Percentiles rank a stretch among this genome's conserved stretches.
Conservation (phyloP, 2,329 filamentous ascomycete genomes). For the Claviceps sp. region DNA sequence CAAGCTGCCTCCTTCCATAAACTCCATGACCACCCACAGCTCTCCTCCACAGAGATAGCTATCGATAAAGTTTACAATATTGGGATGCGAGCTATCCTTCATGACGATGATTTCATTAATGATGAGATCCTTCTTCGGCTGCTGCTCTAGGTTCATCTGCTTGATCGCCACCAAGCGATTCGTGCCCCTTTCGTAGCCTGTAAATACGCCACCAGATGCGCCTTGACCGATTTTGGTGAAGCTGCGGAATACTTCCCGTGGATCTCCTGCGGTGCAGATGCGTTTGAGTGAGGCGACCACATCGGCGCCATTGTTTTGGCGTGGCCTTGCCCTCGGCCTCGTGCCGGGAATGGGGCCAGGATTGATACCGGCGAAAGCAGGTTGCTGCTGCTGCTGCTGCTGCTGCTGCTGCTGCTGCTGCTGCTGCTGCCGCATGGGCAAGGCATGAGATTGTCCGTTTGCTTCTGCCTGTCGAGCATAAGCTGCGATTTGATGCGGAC, state of each 20-base stretch:
- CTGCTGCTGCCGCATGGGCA: slow-evolving; percentile 24
- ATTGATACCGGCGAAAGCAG: slow-evolving; percentile 7
- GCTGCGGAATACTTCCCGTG: slow-evolving; percentile 71
- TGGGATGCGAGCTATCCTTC: slow-evolving; percentile 96
- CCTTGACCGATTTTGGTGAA: slow-evolving; percentile 95
- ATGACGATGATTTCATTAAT: slow-evolving; percentile 99
- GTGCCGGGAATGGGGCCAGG: slow-evolving; percentile 33
- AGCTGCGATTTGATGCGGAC: slow-evolving; percentile 13
- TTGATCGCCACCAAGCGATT: slow-evolving; percentile 94
- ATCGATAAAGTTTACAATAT: slow-evolving; percentile 99
- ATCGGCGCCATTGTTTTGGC: slow-evolving; percentile 70
- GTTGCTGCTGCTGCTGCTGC: slow-evolving; percentile 24
- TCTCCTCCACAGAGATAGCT: slow-evolving; percentile 84
- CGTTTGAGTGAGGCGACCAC: slow-evolving; percentile 71
- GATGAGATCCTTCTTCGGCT: slow-evolving; percentile 97
- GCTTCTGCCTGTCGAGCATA: slow-evolving; percentile 17
- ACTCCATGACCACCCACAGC: slow-evolving; percentile 99
- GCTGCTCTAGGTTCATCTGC: slow-evolving; percentile 98
- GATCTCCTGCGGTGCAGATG: slow-evolving; percentile 84
- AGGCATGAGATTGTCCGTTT: slow-evolving; percentile 20
- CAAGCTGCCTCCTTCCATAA: slow-evolving; percentile 95
- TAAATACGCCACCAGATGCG: slow-evolving; percentile 90
- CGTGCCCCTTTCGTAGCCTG: slow-evolving; percentile 69
- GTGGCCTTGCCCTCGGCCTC: slow-evolving; percentile 61
- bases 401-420: slow-evolving; percentile 26